Conservation (phyloP, 2,329 filamentous ascomycete species). For the Colletotrichum chrysophilum region DNA sequence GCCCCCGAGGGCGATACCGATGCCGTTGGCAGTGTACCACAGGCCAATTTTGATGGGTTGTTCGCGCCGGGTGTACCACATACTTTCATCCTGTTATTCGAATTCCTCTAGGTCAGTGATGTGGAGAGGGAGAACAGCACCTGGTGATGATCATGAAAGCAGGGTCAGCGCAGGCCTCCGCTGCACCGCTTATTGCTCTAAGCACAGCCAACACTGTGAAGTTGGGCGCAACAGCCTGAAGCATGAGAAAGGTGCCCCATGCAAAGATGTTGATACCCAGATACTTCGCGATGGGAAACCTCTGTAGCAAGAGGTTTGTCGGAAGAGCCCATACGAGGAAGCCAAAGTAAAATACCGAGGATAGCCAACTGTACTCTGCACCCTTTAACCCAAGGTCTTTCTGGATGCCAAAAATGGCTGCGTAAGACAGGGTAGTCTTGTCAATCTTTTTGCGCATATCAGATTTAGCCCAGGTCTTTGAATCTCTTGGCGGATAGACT, state of each 20-base stretch:
- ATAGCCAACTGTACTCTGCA: neutral
- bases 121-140: accelerated
- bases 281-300: neutral
- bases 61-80: neutral
- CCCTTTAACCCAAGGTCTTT: neutral
- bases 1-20: neutral
- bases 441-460: neutral
- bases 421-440: neutral
- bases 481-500: neutral
- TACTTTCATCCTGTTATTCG: neutral
- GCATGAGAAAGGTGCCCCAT: neutral
- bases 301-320: neutral
- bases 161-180: neutral
- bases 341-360: neutral
- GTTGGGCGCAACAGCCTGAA: neutral
- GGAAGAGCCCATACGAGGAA: neutral
- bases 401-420: neutral
- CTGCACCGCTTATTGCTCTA: neutral
- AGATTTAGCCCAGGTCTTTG: accelerated
- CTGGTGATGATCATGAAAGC: neutral
- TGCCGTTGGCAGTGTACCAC: neutral
- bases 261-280: neutral
- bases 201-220: neutral
- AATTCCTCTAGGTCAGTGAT: neutral
- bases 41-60: neutral